Evolutionary conservation across 1,284 basidiomycete species (phyloP), one percentile per base, ranked within the genome.

Genomic region (Fomitopsis schrenkii): DNA sequence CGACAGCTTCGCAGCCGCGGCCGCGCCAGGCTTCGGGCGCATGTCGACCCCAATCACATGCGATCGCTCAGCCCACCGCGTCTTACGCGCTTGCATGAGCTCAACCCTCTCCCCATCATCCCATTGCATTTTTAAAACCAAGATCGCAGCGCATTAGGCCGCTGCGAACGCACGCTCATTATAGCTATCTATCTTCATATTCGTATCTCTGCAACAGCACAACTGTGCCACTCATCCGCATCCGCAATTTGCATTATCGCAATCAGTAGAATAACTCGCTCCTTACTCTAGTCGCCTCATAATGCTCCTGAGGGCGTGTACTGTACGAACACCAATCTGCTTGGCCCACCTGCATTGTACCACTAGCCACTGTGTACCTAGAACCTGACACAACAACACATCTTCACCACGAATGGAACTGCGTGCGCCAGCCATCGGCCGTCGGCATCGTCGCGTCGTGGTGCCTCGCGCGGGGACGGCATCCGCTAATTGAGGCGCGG

Each of bases 31-130:
- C 22, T 22, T 36, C 38, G 52, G 52, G 36, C 41, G 53, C 54
- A 48, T 61, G 59, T 28, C 30, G 55, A 17, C 59, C 55, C 8
- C 35, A 36, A 30, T 26, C 44, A 6, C 52, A 54, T 15, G 19
- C 45, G 53, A 10, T 57, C 35, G 41, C 48, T 15, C 22, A 17
- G 45, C 46, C 59, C 28, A 35, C 36, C 7, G 30, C 46, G 12
- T 33, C 59, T 19, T 57, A 61, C 28, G 46, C 59, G 42, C 50
- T 59, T 17, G 58, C 30, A 44, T 59, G 52, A 59, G 35, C 52
- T 48, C 36, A 17, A 19, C 46, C 10, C 36, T 10, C 6, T 54
- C 17, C 36, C 7, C 30, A 3, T 3, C 12, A 4, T 54, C 35
- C 8, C 33, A 54, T 40, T 33, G 30, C 30, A 33, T 8, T 33